These are phyloP conservation scores for Sindora glabra DNA, from an alignment of 306 rosid genomes.

Conservation along the genomic window DNA sequence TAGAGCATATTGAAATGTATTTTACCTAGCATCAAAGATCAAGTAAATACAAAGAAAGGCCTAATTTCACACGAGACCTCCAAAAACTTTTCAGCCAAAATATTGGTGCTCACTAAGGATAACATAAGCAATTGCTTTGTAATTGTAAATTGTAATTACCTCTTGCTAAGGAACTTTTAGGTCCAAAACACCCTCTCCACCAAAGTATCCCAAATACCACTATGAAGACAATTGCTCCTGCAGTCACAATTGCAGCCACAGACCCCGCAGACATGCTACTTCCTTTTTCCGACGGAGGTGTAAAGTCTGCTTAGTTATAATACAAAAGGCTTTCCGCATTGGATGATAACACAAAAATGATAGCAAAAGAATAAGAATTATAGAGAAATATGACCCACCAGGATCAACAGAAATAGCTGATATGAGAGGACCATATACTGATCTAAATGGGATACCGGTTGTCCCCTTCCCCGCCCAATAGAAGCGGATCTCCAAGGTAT, in stretches of 20 bases:
- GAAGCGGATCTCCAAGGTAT: slow-evolving; percentile 38
- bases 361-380: background rate
- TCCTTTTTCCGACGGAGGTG: background rate
- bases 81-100: no score
- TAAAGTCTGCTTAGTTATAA: background rate
- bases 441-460: slow-evolving; percentile 28
- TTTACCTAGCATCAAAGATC: no score
- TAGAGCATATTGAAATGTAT: no score
- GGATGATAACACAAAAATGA: background rate
- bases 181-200: slow-evolving; percentile 22
- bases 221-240: slow-evolving; percentile 7
- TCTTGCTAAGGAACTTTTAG: slow-evolving; percentile 6
- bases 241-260: slow-evolving; percentile 35
- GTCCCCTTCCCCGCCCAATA: slow-evolving; percentile 74
- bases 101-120: background rate
- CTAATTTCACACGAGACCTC: background rate
- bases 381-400: slow-evolving; percentile 17
- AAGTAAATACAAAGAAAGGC: slow-evolving; percentile 17
- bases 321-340: no score
- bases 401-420: slow-evolving; percentile 44
- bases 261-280: slow-evolving; percentile 16
- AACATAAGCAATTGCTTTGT: background rate
- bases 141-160: no score
- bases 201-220: slow-evolving; percentile 19
- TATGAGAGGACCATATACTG: slow-evolving; percentile 62